Percentiles rank a stretch among this genome's conserved stretches.
These are phyloP conservation scores for Gaertneriomyces semiglobifer DNA, from an alignment of 192 early-diverging fungal genomes.

Conservation along the genomic window DNA sequence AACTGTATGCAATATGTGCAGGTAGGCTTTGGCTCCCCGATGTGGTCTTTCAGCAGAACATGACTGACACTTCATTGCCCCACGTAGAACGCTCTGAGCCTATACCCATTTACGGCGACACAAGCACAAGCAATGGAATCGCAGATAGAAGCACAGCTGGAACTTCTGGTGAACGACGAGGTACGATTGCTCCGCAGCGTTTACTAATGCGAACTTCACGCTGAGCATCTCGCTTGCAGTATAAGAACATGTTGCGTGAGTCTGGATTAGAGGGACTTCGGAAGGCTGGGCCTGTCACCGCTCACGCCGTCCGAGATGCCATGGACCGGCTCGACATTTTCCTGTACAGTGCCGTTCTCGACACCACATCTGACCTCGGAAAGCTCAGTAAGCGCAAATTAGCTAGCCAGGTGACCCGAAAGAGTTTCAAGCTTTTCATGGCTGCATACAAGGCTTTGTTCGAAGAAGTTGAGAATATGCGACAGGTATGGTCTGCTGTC, in stretches of 20 bases:
- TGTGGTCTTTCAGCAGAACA: not conserved
- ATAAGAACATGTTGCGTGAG: constrained; percentile 4
- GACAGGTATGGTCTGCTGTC: not conserved
- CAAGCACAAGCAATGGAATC: constrained; percentile 53
- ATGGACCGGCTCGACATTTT: constrained; percentile 67
- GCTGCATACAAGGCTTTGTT: constrained; percentile 57
- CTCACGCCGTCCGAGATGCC: constrained; percentile 43
- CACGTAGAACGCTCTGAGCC: constrained; percentile 55
- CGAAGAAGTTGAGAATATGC: constrained; percentile 48
- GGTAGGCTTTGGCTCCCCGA: constrained; percentile 37
- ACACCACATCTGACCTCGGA: constrained; percentile 50
- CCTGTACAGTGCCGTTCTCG: constrained; percentile 56
- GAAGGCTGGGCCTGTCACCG: constrained; percentile 48
- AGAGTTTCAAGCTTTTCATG: constrained; percentile 58
- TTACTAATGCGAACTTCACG: not conserved
- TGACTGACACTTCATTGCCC: not conserved
- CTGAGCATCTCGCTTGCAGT: constrained; percentile 9
- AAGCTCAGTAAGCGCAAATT: constrained; percentile 31
- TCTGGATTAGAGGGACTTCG: constrained; percentile 35
- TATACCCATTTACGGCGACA: constrained; percentile 63
- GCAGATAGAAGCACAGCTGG: constrained; percentile 63
- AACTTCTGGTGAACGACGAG: constrained; percentile 63
- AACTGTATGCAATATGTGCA: constrained; percentile 74
- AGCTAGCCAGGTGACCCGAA: constrained; percentile 40
- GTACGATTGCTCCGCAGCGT: constrained; percentile 23